Evolutionary conservation across 371 early-diverging fungal genomes (phyloP).

Genomic region (Mucor irregularis): DNA sequence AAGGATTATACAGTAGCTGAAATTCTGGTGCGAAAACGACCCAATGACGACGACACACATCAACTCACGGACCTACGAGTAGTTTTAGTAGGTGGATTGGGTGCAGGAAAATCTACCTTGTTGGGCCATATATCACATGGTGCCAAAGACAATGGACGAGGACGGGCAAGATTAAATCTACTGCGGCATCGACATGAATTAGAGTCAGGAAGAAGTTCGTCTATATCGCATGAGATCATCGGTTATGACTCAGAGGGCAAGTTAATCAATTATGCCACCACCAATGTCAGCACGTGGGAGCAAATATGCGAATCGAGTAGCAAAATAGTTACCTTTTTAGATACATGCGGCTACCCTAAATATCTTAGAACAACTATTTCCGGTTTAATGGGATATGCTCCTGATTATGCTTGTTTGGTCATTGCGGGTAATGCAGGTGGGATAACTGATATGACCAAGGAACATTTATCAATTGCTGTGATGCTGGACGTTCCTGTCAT

Average conservation of each 20-base stretch:
- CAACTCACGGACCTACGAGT: conserved; percentile 76
- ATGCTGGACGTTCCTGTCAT: conserved; percentile 85
- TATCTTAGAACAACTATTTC: conserved; percentile 91
- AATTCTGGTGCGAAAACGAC: conserved; percentile 58
- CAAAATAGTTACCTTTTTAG: conserved; percentile 86
- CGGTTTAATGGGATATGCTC: conserved; percentile 85
- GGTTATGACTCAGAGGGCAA: conserved; percentile 74
- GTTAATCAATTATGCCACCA: conserved; percentile 60
- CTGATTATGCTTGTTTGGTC: conserved; percentile 87
- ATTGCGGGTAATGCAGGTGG: conserved; percentile 80
- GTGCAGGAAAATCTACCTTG: conserved; percentile 86
- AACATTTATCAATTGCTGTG: conserved; percentile 83
- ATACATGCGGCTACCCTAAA: conserved; percentile 90
- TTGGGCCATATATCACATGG: conserved; percentile 82
- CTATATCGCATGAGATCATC: conserved; percentile 84
- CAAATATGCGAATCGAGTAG: conserved; percentile 74
- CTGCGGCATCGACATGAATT: conserved; percentile 92
- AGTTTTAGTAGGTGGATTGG: conserved; percentile 80
- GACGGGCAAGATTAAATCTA: conserved; percentile 81
- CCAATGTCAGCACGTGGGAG: conserved; percentile 77
- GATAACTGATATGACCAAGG: conserved; percentile 82
- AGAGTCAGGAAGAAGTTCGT: conserved; percentile 86
- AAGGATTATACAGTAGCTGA: conserved; percentile 58
- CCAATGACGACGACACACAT: conserved; percentile 38
- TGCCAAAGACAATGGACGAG: conserved; percentile 86